Base-by-base conservation (phyloP, 768 basidiomycete genomes). In the Trichaptum fuscoviolaceum region DNA sequence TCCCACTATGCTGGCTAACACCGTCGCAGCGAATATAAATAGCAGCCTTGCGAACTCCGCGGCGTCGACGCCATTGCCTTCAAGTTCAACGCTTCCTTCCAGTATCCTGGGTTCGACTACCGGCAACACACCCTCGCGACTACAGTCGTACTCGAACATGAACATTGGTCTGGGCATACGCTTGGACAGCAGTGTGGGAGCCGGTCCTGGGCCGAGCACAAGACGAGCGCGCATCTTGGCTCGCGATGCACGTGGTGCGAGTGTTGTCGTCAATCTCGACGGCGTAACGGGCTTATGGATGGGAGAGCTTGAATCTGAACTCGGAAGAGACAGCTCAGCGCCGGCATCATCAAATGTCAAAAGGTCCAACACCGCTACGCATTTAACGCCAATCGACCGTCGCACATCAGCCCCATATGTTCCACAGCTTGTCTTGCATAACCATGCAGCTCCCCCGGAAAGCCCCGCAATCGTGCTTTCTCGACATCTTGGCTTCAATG, bases 221-320 rank as follows among this genome's bases (percentile, higher is more conserved):
- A 52, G 42, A 20, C 42, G 42, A 52, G 42, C 42, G 42, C 42
- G 42, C 42, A 52, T 52, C 15, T 52, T 52, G 42, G 77, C 81
- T 58, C 71, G 77, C 59, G 77, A 78, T 35, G 63, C 73, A 63
- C 75, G 79, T 15, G 77, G 80, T 35, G 82, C 81, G 8, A 83
- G 84, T 8, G 76, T 90, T 35, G 78, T 85, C 23, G 78, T 87
- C 64, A 81, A 83, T 0, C 72, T 87, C 15, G 81, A 88, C 62
- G 88, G 88, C 70, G 79, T 90, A 57, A 77, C 82, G 9, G 75
- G 82, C 62, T 81, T 88, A 57, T 91, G 87, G 87, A 80, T 90
- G 24, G 78, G 81, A 35, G 83, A 87, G 70, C 80, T 86, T 36
- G 81, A 84, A 17, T 70, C 76, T 8, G 65, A 73, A 58, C 73